These are phyloP conservation scores for Clarkia xantiana DNA, from an alignment of 345 rosid genomes.

Conservation along the genomic window DNA sequence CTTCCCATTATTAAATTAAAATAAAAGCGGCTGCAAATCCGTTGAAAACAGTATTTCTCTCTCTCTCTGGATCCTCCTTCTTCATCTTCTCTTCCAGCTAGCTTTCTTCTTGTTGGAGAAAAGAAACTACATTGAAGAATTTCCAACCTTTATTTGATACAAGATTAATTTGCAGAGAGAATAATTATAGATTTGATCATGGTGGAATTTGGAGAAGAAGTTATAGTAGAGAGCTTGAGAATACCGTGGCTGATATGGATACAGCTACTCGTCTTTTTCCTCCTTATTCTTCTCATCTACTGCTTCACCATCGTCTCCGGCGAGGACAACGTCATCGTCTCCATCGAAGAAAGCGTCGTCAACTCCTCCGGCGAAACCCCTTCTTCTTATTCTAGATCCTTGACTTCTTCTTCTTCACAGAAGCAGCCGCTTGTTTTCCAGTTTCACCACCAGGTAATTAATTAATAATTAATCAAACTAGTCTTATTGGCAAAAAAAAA, in stretches of 20 bases:
- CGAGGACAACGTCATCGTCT: background rate
- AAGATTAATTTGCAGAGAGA: no score
- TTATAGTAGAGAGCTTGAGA: constrained; percentile 34
- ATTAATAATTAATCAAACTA: no score
- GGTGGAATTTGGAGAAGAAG: constrained; percentile 42
- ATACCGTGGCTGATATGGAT: constrained; percentile 80
- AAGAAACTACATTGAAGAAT: background rate
- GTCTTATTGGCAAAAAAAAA: no score
- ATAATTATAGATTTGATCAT: constrained; percentile 11
- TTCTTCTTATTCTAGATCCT: constrained; percentile 1
- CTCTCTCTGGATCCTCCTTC: background rate
- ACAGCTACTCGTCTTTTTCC: constrained; percentile 51
- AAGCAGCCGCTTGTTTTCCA: no score
- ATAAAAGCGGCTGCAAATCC: no score
- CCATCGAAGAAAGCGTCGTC: background rate
- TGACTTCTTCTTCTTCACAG: no score
- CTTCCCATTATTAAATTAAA: no score
- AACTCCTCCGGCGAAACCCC: background rate
- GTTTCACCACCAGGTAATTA: no score
- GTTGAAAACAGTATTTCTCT: no score
- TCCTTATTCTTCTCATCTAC: constrained; percentile 48
- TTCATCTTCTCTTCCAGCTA: background rate
- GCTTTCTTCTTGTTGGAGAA: background rate
- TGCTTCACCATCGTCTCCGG: constrained; percentile 17
- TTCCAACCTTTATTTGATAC: no score